Percentiles rank a stretch among this genome's conserved stretches.
Conservation (phyloP, 2,329 filamentous ascomycete species). For the Trichophaea hybrida region DNA sequence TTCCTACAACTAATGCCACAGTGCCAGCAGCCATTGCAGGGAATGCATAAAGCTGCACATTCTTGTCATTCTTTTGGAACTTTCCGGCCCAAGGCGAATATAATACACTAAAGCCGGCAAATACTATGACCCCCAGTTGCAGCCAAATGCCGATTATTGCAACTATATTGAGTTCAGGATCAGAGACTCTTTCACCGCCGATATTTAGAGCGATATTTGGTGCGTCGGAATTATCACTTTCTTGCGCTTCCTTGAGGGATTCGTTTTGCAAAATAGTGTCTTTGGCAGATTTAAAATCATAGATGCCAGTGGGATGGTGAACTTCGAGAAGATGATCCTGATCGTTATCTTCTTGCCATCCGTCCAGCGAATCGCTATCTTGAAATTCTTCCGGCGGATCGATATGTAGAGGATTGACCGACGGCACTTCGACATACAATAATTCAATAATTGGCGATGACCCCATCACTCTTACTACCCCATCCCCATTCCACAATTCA, state of each 20-base stretch:
- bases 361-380: background rate
- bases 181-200: background rate
- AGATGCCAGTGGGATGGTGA: background rate
- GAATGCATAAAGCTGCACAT: constrained; percentile 24
- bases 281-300: background rate
- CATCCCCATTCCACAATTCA: too few relatives aligned
- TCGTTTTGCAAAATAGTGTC: background rate
- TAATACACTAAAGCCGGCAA: constrained; percentile 3
- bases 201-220: background rate
- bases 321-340: background rate
- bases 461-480: too few relatives aligned
- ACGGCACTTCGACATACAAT: too few relatives aligned
- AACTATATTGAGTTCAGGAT: background rate
- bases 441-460: too few relatives aligned
- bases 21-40: constrained; percentile 24
- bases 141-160: constrained; percentile 16
- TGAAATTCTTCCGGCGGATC: too few relatives aligned
- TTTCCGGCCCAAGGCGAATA: background rate
- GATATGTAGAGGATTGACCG: too few relatives aligned
- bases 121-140: constrained; percentile 24
- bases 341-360: background rate
- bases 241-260: background rate
- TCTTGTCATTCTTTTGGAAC: background rate
- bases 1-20: constrained; percentile 24
- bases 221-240: background rate